Percentiles rank a stretch among this genome's conserved stretches.
Evolutionary conservation across 352 stramenopile species (phyloP).

Genomic region (Elongisporangium senticosum): DNA sequence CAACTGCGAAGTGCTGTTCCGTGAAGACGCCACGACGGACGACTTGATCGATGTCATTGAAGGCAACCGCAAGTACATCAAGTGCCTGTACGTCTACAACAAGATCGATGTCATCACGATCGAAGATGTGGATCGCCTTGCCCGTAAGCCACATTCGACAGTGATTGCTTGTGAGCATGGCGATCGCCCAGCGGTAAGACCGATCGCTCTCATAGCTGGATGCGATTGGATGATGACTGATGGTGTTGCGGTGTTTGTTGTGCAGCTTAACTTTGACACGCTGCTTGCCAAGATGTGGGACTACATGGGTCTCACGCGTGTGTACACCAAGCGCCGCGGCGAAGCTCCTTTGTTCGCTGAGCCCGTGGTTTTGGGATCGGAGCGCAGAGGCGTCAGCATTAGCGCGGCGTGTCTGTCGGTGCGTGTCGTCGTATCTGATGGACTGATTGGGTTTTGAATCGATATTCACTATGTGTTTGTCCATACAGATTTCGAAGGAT

Average conservation of each 20-base stretch:
- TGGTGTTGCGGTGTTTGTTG: slow-evolving; percentile 9
- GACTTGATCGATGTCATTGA: slow-evolving; percentile 99
- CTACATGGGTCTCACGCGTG: slow-evolving; percentile 86
- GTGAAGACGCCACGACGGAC: slow-evolving; percentile 96
- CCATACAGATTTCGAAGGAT: slow-evolving; percentile 81
- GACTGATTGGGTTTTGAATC: neutral
- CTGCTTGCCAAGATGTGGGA: slow-evolving; percentile 87
- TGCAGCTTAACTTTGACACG: slow-evolving; percentile 95
- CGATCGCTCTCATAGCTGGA: neutral
- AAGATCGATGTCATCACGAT: slow-evolving; percentile 99
- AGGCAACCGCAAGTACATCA: slow-evolving; percentile 99
- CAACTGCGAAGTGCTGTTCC: slow-evolving; percentile 96
- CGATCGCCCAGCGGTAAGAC: slow-evolving; percentile 56
- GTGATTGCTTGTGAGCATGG: slow-evolving; percentile 92
- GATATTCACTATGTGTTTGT: neutral
- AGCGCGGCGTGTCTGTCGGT: slow-evolving; percentile 82
- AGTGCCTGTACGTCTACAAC: slow-evolving; percentile 99
- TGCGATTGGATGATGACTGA: neutral
- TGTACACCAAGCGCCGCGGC: slow-evolving; percentile 86
- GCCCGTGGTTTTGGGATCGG: slow-evolving; percentile 78
- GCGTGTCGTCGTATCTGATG: slow-evolving; percentile 11
- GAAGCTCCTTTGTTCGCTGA: slow-evolving; percentile 76
- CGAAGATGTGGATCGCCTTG: slow-evolving; percentile 97
- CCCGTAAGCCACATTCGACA: slow-evolving; percentile 93
- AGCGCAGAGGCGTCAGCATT: slow-evolving; percentile 76